Base-by-base conservation (phyloP, 176 grass and related monocot genomes). In the Zoysia japonica region DNA sequence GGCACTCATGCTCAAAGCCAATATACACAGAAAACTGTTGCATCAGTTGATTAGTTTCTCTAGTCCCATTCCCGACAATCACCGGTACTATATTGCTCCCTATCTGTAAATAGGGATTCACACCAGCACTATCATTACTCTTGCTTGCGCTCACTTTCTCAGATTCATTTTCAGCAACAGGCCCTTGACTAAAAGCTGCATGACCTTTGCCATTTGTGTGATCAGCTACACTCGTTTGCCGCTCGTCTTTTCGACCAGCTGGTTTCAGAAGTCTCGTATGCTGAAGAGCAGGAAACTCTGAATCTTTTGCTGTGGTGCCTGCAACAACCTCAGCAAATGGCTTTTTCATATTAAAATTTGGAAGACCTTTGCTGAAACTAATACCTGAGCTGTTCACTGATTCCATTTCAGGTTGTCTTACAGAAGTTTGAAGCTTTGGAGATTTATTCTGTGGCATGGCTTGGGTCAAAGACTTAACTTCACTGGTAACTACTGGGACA, bases 261-360 rank as follows among this genome's bases (percentile, higher is more conserved):
- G 77, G 70, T 91, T 93, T 98, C 61, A 63, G 74, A 72, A 76
- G 63, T 47, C 76, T 93, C 7, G 79, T 92, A 61, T 87, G 88
- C 74, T 90, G 91, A 81, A 97, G 91, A 84, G 83, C 82, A 82
- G 94, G 94, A 86, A 97, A 97, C 54, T 89, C 87, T 35, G 85
- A 82, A 82, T 98, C 88, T 82, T 76, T 91, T 52, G 61, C 64
- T 71, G 67, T 74, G 61, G 66, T 92, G 64, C 95, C 92, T 59
- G 95, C 95, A 79, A 99, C 92, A 84, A 98, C 90, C 84, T 98
- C 95, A 86, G 92, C 80, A 90, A 98, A 94, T 65, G 92, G 95
- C 36, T 98, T 98, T 60, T 91, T 94, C 87, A 92, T 90, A 77
- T 71, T 88, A 90, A 93, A 98, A 88, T 82, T 92, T 78, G 91